These are phyloP conservation scores for Colletotrichum ledebouriae DNA, from an alignment of 2,329 filamentous ascomycete genomes.

Conservation along the genomic window DNA sequence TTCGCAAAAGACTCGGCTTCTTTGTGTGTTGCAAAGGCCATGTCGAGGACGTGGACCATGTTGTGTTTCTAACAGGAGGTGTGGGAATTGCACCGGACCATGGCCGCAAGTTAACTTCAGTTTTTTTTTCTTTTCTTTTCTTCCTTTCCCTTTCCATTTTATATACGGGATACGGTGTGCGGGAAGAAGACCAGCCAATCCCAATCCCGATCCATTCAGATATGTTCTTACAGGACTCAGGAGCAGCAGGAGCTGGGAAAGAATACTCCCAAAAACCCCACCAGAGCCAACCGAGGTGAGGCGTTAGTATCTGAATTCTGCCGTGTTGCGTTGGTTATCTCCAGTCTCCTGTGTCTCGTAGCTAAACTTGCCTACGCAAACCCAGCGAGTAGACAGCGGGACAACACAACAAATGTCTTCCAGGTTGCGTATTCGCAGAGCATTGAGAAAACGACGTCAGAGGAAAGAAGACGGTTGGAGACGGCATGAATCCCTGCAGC, in stretches of 20 bases:
- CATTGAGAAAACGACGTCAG: slow-evolving; percentile 19
- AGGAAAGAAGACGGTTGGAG: slow-evolving; percentile 22
- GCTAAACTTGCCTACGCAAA: too few species aligned
- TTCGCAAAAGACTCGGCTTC: slow-evolving; percentile 23
- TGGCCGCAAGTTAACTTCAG: neutral
- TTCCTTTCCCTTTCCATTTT: neutral
- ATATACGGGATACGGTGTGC: slow-evolving; percentile 22
- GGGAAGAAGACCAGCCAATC: slow-evolving; percentile 24
- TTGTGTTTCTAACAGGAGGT: too few species aligned
- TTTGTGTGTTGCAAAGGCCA: neutral
- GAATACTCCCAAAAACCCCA: neutral
- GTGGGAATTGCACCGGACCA: slow-evolving; percentile 2
- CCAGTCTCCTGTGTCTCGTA: too few species aligned
- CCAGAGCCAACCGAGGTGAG: neutral
- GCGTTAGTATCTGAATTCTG: neutral
- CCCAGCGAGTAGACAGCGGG: too few species aligned
- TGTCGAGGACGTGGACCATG: too few species aligned
- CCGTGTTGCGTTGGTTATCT: too few species aligned
- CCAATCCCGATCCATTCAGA: slow-evolving; percentile 10
- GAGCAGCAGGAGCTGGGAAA: too few species aligned
- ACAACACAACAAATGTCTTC: too few species aligned
- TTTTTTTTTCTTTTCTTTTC: neutral
- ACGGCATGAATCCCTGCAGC: slow-evolving; percentile 15
- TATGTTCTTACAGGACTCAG: slow-evolving; percentile 1
- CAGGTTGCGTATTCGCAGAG: neutral